Evolutionary conservation across 768 basidiomycete species (phyloP).

Genomic region (Nidularia sp.): DNA sequence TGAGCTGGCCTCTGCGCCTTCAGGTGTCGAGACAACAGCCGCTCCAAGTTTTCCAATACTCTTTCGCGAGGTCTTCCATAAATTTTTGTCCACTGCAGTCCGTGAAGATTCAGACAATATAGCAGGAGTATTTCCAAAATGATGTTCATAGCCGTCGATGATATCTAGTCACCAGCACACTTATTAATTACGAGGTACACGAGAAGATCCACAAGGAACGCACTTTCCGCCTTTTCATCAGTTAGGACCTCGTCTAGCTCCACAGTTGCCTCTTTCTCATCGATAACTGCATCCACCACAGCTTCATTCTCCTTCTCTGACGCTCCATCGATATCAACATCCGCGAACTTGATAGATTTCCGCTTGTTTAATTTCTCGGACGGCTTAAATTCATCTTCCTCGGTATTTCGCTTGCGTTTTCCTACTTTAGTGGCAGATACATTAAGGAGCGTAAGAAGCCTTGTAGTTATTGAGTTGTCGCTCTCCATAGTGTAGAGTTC

Average conservation of each 20-base stretch:
- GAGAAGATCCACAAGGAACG: not conserved
- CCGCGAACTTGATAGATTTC: constrained; percentile 34
- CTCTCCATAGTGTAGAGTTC: constrained; percentile 16
- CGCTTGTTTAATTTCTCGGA: constrained; percentile 70
- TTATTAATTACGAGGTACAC: constrained; percentile 6
- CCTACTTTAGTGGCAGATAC: constrained; percentile 75
- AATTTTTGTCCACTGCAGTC: constrained; percentile 44
- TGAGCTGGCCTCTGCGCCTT: constrained; percentile 26
- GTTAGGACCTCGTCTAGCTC: too few species aligned
- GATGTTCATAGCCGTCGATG: constrained; percentile 59
- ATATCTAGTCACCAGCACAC: constrained; percentile 7
- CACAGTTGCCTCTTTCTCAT: too few species aligned
- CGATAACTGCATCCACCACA: constrained; percentile 9
- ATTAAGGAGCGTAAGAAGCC: constrained; percentile 84
- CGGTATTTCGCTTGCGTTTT: constrained; percentile 43
- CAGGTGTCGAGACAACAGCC: constrained; percentile 45
- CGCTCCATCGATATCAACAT: constrained; percentile 14
- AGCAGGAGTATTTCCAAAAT: constrained; percentile 65
- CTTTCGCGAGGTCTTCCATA: constrained; percentile 52
- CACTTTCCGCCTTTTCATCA: constrained; percentile 19
- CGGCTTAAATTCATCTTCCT: constrained; percentile 38
- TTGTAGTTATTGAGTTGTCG: constrained; percentile 60
- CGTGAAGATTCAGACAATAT: constrained; percentile 46
- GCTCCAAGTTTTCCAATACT: constrained; percentile 57
- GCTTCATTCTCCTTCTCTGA: constrained; percentile 13